phyloP scores from a whole-genome alignment of 1,139 yeast genomes.

The Hyphopichia wangnamkhiaoensis region DNA sequence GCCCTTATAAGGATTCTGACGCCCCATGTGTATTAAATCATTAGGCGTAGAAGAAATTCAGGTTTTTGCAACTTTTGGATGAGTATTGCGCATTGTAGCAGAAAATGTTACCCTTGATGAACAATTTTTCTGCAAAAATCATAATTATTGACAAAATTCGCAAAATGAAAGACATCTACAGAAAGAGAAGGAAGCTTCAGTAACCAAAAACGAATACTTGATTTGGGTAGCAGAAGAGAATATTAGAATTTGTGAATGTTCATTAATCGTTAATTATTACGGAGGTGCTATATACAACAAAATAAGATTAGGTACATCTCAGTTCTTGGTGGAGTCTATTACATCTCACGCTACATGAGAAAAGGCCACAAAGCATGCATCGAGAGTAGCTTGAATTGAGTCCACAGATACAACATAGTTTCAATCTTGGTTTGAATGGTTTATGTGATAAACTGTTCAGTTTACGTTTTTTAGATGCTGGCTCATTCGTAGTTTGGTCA shows the following conservation, averaged over 20 bases:
- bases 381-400: conserved; percentile 39
- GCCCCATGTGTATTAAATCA: no score
- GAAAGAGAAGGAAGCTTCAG: no score
- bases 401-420: conserved; percentile 49
- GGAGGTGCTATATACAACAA: no score
- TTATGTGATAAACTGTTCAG: conserved; percentile 11
- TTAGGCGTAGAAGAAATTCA: no score
- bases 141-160: no score
- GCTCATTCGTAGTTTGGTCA: conserved; percentile 27
- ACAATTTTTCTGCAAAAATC: background rate
- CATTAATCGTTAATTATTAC: no score
- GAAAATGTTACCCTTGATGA: background rate
- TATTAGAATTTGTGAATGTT: no score
- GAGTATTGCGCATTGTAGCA: background rate
- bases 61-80: conserved; percentile 1
- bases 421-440: conserved; percentile 34
- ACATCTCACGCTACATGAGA: conserved; percentile 44
- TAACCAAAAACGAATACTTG: no score
- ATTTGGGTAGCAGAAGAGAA: no score
- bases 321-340: conserved; percentile 44
- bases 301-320: conserved; percentile 33
- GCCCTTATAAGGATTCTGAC: no score
- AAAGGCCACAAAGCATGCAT: conserved; percentile 44
- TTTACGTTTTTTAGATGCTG: conserved; percentile 14
- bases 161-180: no score